Evolutionary conservation across 306 rosid genomes (phyloP).

Genomic region (Cucumis melo): DNA sequence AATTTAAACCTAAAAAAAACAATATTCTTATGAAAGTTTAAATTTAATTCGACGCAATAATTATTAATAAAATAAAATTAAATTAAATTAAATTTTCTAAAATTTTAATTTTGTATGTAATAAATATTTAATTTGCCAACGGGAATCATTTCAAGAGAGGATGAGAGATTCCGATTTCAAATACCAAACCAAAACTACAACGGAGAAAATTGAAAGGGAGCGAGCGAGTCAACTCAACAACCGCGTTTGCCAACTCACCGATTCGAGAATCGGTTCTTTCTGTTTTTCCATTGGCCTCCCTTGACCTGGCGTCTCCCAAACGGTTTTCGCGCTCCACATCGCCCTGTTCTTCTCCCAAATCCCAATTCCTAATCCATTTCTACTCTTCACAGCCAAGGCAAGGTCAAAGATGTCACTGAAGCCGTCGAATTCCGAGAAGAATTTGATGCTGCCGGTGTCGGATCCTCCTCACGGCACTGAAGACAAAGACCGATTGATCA

Average conservation of each 20-base stretch:
- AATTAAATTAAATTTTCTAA: no score
- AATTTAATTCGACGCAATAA: no score
- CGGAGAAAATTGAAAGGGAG: neutral
- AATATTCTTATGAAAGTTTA: no score
- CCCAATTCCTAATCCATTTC: neutral
- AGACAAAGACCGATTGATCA: constrained; percentile 32
- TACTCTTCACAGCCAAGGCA: neutral
- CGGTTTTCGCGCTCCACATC: neutral
- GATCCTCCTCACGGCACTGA: constrained; percentile 39
- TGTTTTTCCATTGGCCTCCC: neutral
- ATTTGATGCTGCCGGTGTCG: constrained; percentile 43
- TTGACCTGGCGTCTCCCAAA: neutral
- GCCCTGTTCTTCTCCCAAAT: constrained; percentile 14
- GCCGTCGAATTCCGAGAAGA: constrained; percentile 33
- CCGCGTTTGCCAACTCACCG: neutral
- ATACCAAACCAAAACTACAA: neutral
- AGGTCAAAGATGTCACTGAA: constrained; percentile 26
- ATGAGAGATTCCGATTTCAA: no score
- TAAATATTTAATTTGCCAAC: no score
- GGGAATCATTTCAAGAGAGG: no score
- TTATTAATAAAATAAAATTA: no score
- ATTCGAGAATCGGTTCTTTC: neutral
- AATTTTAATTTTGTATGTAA: no score
- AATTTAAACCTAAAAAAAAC: no score
- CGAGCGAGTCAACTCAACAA: neutral